Percentiles rank a stretch among this genome's conserved stretches.
phyloP scores from a whole-genome alignment of 2,329 filamentous ascomycete genomes.

The Emmonsia crescens region DNA sequence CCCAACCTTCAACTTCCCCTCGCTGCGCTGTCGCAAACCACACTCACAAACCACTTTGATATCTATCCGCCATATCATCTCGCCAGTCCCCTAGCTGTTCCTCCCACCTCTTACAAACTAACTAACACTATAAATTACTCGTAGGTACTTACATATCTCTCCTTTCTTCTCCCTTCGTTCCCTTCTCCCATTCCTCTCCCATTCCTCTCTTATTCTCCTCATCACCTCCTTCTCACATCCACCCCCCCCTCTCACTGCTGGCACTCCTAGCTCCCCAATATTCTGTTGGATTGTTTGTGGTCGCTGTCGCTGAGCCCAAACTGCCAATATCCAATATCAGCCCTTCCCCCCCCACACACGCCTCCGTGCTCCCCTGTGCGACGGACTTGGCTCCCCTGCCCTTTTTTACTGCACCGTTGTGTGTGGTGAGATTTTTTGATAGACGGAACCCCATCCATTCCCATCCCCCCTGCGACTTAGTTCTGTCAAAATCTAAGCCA shows the following conservation, averaged over 20 bases:
- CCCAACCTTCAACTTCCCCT: conserved; percentile 11
- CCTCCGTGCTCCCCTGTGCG: background rate
- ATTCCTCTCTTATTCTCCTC: background rate
- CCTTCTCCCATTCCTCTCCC: too few relatives aligned
- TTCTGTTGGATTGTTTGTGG: background rate
- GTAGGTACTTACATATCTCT: background rate
- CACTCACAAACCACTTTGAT: background rate
- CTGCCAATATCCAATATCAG: background rate
- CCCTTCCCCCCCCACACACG: background rate
- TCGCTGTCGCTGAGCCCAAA: background rate
- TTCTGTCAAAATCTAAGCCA: background rate
- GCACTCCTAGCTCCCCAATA: background rate
- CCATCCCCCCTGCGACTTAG: background rate
- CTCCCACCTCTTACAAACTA: conserved; percentile 4
- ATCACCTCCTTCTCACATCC: conserved; percentile 10
- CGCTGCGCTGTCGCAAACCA: background rate
- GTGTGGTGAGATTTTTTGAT: background rate
- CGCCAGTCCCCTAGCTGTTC: conserved; percentile 7
- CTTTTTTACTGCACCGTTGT: background rate
- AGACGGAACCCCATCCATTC: background rate
- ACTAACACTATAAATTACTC: background rate
- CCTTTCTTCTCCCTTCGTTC: too few relatives aligned
- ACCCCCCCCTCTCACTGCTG: conserved; percentile 9
- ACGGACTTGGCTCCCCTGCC: background rate
- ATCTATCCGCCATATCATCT: conserved; percentile 2